Conservation (phyloP, 106 monocot genomes). For the Apostasia shenzhenica region DNA sequence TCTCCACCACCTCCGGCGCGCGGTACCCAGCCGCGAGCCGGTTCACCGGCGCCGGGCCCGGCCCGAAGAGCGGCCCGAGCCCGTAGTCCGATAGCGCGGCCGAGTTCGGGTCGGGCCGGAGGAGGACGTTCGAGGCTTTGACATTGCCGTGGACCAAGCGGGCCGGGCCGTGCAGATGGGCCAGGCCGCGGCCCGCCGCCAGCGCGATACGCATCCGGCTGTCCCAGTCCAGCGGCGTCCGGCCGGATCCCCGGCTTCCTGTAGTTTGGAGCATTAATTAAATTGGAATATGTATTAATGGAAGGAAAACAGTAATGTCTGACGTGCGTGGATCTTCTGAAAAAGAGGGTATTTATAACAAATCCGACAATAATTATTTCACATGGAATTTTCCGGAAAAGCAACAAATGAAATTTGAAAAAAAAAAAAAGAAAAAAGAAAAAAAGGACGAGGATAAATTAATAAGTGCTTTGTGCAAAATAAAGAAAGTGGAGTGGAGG, state of each 20-base stretch:
- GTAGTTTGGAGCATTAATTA: background rate
- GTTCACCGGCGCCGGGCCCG: slow-evolving; percentile 5
- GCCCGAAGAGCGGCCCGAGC: slow-evolving; percentile 43
- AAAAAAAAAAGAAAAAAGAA: no score
- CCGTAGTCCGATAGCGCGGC: slow-evolving; percentile 57
- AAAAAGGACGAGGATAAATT: no score
- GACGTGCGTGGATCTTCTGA: no score
- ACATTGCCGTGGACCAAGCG: slow-evolving; percentile 67
- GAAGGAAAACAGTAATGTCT: no score
- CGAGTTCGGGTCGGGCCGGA: slow-evolving; percentile 38
- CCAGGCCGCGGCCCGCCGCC: slow-evolving; percentile 53
- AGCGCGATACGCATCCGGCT: slow-evolving; percentile 59
- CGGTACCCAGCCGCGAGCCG: slow-evolving; percentile 56
- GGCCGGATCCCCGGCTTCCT: slow-evolving; percentile 76
- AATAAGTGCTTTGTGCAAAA: no score
- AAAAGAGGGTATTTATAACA: no score
- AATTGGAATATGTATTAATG: no score
- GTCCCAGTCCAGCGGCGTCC: slow-evolving; percentile 73
- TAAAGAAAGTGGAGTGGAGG: no score
- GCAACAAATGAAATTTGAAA: no score
- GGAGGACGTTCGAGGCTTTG: slow-evolving; percentile 84
- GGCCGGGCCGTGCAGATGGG: slow-evolving; percentile 48
- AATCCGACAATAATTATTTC: no score
- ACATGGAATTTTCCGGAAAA: no score
- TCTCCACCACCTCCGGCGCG: slow-evolving; percentile 75